Evolutionary conservation across 176 grass and related monocot genomes (phyloP).

Genomic region (Thalia dealbata): DNA sequence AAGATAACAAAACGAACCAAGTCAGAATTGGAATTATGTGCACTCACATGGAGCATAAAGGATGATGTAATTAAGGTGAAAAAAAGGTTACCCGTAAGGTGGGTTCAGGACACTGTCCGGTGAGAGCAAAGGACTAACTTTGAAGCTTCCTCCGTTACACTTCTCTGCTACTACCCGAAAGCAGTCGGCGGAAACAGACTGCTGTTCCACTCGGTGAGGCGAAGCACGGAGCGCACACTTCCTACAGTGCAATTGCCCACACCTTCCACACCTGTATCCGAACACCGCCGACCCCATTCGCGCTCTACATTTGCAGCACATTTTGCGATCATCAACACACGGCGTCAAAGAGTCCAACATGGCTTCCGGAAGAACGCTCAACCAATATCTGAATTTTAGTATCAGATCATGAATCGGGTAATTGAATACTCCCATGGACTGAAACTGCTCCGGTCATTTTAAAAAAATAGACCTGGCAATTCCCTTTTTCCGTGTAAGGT

Average conservation of each 20-base stretch:
- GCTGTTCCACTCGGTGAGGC: conserved; percentile 1
- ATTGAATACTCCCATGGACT: conserved; percentile 59
- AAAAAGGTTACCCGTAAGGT: conserved; percentile 30
- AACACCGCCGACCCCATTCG: neutral
- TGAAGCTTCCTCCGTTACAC: no score
- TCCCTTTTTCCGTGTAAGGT: no score
- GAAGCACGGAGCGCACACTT: conserved; percentile 11
- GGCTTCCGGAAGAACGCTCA: conserved; percentile 26
- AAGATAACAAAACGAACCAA: conserved; percentile 25
- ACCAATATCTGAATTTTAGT: conserved; percentile 50
- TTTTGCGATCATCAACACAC: conserved; percentile 16
- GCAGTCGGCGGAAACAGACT: neutral
- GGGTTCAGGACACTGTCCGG: conserved; percentile 23
- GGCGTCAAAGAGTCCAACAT: conserved; percentile 17
- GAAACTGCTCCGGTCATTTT: conserved; percentile 19
- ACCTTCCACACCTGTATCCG: conserved; percentile 5
- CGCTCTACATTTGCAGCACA: conserved; percentile 31
- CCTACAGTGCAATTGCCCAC: conserved; percentile 12
- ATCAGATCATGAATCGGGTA: conserved; percentile 36
- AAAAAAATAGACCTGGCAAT: conserved; percentile 20
- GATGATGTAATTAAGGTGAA: conserved; percentile 2
- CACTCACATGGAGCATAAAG: neutral
- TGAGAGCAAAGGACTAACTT: conserved; percentile 14
- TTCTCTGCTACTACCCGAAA: neutral
- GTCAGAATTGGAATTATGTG: conserved; percentile 3